Evolutionary conservation across 1,284 basidiomycete genomes (phyloP).

Genomic region (Neonothopanus nambi): DNA sequence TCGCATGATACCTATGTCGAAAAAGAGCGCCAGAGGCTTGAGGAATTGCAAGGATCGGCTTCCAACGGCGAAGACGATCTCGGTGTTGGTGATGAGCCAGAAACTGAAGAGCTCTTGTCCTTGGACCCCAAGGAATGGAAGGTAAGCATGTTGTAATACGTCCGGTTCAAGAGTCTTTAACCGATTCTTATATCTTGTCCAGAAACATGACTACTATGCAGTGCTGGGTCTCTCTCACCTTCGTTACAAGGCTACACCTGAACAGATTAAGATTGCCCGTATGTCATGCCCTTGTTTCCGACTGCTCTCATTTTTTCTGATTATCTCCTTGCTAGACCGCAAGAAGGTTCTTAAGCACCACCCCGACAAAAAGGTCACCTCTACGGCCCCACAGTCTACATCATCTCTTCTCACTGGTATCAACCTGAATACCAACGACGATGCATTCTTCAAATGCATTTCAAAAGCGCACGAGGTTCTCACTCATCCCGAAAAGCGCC

Average conservation of each 20-base stretch:
- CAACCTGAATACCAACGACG: conserved; percentile 76
- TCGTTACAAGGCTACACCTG: conserved; percentile 85
- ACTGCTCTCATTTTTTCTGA: conserved; percentile 1
- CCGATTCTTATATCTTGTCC: neutral
- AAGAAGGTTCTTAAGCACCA: conserved; percentile 99
- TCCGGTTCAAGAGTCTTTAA: neutral
- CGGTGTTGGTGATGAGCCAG: conserved; percentile 91
- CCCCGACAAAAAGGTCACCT: conserved; percentile 93
- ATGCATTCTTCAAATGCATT: conserved; percentile 99
- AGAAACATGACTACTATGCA: conserved; percentile 99
- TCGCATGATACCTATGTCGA: conserved; percentile 72
- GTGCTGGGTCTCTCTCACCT: conserved; percentile 93
- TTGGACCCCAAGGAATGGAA: conserved; percentile 99
- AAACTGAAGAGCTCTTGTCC: conserved; percentile 69
- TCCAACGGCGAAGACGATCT: conserved; percentile 79
- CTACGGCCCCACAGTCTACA: conserved; percentile 58
- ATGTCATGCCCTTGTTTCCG: conserved; percentile 35
- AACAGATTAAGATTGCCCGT: conserved; percentile 98
- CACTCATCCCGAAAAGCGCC: conserved; percentile 82
- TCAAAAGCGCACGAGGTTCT: conserved; percentile 95
- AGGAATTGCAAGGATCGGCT: conserved; percentile 54
- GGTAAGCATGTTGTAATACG: conserved; percentile 41
- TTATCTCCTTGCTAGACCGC: conserved; percentile 62
- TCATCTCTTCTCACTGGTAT: conserved; percentile 37
- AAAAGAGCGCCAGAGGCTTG: conserved; percentile 52